Conservation (phyloP, 2,329 filamentous ascomycete species). For the Pyrenophora teres region DNA sequence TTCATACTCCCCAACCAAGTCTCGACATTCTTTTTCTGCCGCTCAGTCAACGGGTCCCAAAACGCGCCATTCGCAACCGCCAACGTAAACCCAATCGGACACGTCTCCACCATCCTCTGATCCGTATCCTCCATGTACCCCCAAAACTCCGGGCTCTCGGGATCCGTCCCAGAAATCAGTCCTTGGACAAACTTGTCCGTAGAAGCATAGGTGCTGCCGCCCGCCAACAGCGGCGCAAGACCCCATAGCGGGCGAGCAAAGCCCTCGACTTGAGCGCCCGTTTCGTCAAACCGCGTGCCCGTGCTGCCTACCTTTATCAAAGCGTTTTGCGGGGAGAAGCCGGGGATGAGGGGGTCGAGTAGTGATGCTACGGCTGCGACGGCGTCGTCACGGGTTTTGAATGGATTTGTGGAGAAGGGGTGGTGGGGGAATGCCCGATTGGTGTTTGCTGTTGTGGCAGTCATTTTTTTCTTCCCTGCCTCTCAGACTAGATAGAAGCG, state of each 20-base stretch:
- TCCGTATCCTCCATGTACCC: constrained; percentile 76
- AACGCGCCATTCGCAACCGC: constrained; percentile 68
- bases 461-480: no score
- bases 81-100: constrained; percentile 74
- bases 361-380: constrained; percentile 55
- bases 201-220: constrained; percentile 67
- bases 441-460: constrained; percentile 42
- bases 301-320: constrained; percentile 72
- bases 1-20: constrained; percentile 78
- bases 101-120: constrained; percentile 86
- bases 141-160: constrained; percentile 73
- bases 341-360: constrained; percentile 71
- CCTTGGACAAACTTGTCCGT: constrained; percentile 72
- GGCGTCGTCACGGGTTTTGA: constrained; percentile 50
- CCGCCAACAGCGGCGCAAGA: constrained; percentile 70
- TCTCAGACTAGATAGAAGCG: no score
- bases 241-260: constrained; percentile 78
- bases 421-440: constrained; percentile 51
- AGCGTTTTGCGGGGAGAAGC: constrained; percentile 70
- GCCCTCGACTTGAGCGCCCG: constrained; percentile 77
- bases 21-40: constrained; percentile 69
- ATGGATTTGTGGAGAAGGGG: constrained; percentile 50
- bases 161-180: constrained; percentile 72
- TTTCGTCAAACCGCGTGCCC: constrained; percentile 77
- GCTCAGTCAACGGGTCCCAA: constrained; percentile 68